Percentiles rank a stretch among this genome's conserved stretches.
phyloP scores from a whole-genome alignment of 495 filamentous ascomycete species.

The Penicillium cinerascens region DNA sequence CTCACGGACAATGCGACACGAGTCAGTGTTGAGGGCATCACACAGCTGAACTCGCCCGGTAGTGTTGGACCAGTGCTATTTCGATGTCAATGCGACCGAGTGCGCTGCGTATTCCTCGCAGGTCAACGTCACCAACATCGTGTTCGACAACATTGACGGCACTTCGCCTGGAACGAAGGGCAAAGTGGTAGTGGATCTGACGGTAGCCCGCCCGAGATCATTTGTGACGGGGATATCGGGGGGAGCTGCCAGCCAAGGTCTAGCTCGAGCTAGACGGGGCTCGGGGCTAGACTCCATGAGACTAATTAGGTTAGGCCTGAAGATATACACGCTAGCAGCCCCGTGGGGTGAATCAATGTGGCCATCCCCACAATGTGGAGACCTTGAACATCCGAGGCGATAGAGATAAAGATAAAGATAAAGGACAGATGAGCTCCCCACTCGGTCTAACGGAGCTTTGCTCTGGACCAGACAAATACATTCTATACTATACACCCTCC shows the following conservation, averaged over 20 bases:
- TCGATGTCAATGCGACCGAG: constrained; percentile 47
- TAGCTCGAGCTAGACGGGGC: not conserved
- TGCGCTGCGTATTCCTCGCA: constrained; percentile 49
- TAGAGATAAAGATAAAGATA: no score
- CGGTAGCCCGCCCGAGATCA: constrained; percentile 43
- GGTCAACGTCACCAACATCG: constrained; percentile 54
- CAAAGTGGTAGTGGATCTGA: constrained; percentile 46
- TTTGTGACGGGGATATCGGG: constrained; percentile 52
- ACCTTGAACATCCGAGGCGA: no score
- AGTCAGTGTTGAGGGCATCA: constrained; percentile 52
- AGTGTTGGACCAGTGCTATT: constrained; percentile 58
- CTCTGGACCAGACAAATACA: no score
- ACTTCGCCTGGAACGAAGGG: constrained; percentile 50
- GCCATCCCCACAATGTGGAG: no score
- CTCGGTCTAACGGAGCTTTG: no score
- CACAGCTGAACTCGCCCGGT: constrained; percentile 53
- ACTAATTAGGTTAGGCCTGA: not conserved
- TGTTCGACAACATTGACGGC: constrained; percentile 54
- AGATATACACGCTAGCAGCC: not conserved
- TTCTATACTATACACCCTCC: no score
- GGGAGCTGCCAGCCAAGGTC: constrained; percentile 34
- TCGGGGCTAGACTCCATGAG: no score
- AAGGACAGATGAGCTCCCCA: no score
- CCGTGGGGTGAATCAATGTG: no score
- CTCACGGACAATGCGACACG: constrained; percentile 54